These are phyloP conservation scores for Alternaria brassicicola DNA, from an alignment of 2,329 filamentous ascomycete genomes.

Conservation along the genomic window DNA sequence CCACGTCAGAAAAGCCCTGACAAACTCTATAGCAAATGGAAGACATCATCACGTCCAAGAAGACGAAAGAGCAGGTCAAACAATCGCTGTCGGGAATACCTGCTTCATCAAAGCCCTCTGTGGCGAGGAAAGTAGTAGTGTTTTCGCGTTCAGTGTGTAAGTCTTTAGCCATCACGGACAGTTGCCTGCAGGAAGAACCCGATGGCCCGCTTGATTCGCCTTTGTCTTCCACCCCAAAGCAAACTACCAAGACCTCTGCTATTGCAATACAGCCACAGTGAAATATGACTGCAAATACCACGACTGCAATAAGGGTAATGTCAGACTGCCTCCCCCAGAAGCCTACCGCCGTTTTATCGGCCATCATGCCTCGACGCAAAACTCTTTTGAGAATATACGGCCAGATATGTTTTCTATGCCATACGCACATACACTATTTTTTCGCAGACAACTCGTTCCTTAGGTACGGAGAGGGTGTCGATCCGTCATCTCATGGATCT, in stretches of 20 bases:
- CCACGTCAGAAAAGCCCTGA: not conserved
- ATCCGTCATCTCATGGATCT: not conserved
- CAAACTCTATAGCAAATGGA: not conserved
- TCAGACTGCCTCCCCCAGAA: not conserved
- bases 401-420: not conserved
- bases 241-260: not conserved
- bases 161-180: not conserved
- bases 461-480: not conserved
- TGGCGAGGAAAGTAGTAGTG: not conserved
- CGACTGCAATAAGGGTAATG: not conserved
- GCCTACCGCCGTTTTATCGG: not conserved
- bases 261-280: not conserved
- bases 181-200: not conserved
- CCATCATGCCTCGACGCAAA: not conserved
- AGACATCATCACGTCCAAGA: no score
- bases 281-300: not conserved
- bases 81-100: not conserved
- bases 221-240: not conserved
- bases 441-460: not conserved
- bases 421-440: not conserved
- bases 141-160: not conserved
- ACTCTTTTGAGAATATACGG: not conserved
- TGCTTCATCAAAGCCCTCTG: not conserved
- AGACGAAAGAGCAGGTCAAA: not conserved
- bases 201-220: not conserved